phyloP scores from a whole-genome alignment of 2,329 filamentous ascomycete genomes.

The Cordyceps fumosorosea region DNA sequence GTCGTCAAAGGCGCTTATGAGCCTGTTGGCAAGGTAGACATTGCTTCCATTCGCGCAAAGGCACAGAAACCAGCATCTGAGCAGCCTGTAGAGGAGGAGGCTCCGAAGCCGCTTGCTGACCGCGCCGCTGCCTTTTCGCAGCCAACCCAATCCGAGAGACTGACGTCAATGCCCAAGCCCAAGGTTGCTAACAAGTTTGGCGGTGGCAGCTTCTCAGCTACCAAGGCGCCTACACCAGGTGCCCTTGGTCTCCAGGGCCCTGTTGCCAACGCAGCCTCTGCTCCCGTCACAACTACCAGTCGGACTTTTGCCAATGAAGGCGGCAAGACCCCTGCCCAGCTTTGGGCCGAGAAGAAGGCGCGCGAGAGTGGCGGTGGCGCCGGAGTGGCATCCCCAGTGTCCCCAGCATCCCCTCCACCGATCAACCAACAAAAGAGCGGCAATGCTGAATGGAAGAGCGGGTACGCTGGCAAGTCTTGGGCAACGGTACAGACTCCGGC shows the following conservation, averaged over 20 bases:
- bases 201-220: conserved; percentile 69
- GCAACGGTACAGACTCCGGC: conserved; percentile 67
- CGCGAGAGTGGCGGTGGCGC: conserved; percentile 55
- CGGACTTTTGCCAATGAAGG: conserved; percentile 91
- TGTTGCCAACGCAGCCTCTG: conserved; percentile 44
- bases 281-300: conserved; percentile 71
- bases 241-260: conserved; percentile 58
- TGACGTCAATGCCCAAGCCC: conserved; percentile 86
- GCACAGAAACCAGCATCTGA: conserved; percentile 58
- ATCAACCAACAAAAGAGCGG: conserved; percentile 66
- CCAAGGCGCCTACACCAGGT: conserved; percentile 77
- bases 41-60: conserved; percentile 82
- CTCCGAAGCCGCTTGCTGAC: conserved; percentile 63
- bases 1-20: conserved; percentile 90
- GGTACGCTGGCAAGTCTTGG: conserved; percentile 87
- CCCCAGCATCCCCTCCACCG: conserved; percentile 49
- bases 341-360: conserved; percentile 97
- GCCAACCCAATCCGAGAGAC: conserved; percentile 59
- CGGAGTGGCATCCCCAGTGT: conserved; percentile 26
- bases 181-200: conserved; percentile 90
- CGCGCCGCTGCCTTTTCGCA: conserved; percentile 66
- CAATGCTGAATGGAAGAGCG: conserved; percentile 75
- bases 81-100: conserved; percentile 24
- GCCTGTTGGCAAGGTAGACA: conserved; percentile 93
- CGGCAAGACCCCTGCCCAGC: conserved; percentile 91